Conservation (phyloP, 2,329 filamentous ascomycete species). For the Clarireedia paspali region DNA sequence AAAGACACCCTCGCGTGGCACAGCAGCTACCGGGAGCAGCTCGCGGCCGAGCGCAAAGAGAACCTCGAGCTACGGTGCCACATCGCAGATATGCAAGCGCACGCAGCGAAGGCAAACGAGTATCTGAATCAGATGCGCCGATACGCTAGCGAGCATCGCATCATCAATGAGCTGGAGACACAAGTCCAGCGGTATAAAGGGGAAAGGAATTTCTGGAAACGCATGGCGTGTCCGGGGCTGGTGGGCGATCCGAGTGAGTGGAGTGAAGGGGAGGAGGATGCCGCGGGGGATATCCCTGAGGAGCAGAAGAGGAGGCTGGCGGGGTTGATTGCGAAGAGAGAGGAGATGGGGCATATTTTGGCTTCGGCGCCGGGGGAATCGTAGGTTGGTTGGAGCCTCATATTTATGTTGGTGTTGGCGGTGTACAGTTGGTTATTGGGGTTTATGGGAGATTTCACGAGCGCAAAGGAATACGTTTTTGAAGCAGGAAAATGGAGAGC, state of each 20-base stretch:
- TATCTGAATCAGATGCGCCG: conserved; percentile 48
- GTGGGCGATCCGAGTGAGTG: conserved; percentile 46
- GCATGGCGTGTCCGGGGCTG: conserved; percentile 55
- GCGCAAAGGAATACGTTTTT: too few relatives aligned
- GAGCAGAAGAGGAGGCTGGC: conserved; percentile 16
- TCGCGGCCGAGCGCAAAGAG: conserved; percentile 57
- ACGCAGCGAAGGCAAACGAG: conserved; percentile 51
- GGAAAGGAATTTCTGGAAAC: conserved; percentile 59
- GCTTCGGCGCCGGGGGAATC: neutral
- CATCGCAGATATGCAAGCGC: conserved; percentile 59
- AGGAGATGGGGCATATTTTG: conserved; percentile 4
- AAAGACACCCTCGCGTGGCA: conserved; percentile 57
- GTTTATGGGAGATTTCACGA: too few relatives aligned
- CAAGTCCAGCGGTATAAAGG: conserved; percentile 46
- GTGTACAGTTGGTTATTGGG: too few relatives aligned
- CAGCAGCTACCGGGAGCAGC: conserved; percentile 56
- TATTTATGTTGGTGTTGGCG: too few relatives aligned
- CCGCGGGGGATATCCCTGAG: conserved; percentile 44
- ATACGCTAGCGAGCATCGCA: conserved; percentile 48
- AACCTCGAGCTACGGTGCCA: conserved; percentile 56
- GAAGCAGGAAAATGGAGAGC: too few relatives aligned
- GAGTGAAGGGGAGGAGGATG: conserved; percentile 54
- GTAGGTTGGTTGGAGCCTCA: too few relatives aligned
- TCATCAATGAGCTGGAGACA: conserved; percentile 45
- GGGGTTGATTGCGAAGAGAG: neutral